Evolutionary conservation across 257 asterid genomes (phyloP).

Genomic region (Datura wrightii): DNA sequence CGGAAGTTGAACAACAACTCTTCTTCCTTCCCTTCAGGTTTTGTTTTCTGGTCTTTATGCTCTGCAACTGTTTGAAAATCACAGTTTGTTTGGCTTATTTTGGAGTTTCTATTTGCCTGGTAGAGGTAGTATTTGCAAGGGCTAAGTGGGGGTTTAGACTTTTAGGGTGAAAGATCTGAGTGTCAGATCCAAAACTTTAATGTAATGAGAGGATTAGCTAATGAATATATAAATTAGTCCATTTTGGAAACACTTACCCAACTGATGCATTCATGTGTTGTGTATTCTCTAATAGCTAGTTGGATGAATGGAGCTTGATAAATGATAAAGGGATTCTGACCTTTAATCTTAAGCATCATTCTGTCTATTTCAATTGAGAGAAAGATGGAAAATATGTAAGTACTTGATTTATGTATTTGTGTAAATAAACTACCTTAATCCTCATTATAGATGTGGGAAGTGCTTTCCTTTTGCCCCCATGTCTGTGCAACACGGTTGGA

Average conservation of each 20-base stretch:
- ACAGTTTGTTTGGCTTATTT: background rate
- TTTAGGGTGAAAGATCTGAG: background rate
- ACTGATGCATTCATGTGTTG: background rate
- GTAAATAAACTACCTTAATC: background rate
- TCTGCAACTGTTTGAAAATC: background rate
- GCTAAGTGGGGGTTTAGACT: background rate
- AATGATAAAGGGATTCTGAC: background rate
- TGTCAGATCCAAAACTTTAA: background rate
- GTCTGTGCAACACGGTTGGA: background rate
- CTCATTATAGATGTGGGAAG: background rate
- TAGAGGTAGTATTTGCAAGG: background rate
- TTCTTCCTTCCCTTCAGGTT: conserved; percentile 41
- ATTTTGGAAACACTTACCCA: background rate
- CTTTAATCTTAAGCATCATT: background rate
- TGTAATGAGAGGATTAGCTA: background rate
- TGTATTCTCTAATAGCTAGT: background rate
- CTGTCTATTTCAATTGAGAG: background rate
- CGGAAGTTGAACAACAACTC: conserved; percentile 15
- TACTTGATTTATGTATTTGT: background rate
- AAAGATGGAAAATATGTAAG: background rate
- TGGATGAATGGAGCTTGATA: background rate
- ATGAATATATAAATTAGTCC: background rate
- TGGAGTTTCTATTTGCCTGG: background rate
- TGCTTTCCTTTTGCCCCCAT: background rate
- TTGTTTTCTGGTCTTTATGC: background rate